phyloP scores from a whole-genome alignment of 1,284 basidiomycete species.

The Mycocalia duriaeana region DNA sequence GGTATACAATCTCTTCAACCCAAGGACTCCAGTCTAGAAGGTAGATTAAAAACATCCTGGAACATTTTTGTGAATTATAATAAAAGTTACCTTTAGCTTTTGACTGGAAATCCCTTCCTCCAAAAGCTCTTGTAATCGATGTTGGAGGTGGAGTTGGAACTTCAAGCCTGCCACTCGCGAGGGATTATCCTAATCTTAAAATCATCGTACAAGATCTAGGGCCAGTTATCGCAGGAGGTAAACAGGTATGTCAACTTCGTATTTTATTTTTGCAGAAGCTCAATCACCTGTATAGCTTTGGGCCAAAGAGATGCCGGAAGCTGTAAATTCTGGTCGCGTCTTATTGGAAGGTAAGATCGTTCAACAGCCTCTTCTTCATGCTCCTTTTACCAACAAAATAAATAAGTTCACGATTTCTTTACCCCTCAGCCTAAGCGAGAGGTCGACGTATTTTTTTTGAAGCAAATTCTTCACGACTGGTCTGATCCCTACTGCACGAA shows the following conservation, averaged over 20 bases:
- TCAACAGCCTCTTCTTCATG: background rate
- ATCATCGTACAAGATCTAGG: slow-evolving; percentile 35
- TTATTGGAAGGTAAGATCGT: slow-evolving; percentile 20
- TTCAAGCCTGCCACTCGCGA: slow-evolving; percentile 23
- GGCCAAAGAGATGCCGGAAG: slow-evolving; percentile 21
- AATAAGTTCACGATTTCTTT: slow-evolving; percentile 36
- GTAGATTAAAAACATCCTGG: slow-evolving; percentile 13
- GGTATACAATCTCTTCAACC: slow-evolving; percentile 23
- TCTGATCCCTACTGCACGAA: slow-evolving; percentile 23
- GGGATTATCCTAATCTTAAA: slow-evolving; percentile 22
- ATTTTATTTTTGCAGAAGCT: background rate
- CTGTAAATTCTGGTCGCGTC: slow-evolving; percentile 19
- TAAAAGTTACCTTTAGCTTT: slow-evolving; percentile 22
- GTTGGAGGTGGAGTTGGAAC: slow-evolving; percentile 39
- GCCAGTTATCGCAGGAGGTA: slow-evolving; percentile 24
- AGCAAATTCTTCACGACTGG: slow-evolving; percentile 32
- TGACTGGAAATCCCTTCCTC: slow-evolving; percentile 28
- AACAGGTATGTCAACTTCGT: slow-evolving; percentile 18
- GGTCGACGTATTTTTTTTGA: slow-evolving; percentile 29
- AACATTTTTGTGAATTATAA: background rate
- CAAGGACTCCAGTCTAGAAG: slow-evolving; percentile 22
- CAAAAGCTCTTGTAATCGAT: slow-evolving; percentile 32
- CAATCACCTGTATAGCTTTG: slow-evolving; percentile 21
- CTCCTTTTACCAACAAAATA: no score
- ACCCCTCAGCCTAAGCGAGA: slow-evolving; percentile 22